Evolutionary conservation across 345 rosid species (phyloP).

Genomic region (Populus deltoides): DNA sequence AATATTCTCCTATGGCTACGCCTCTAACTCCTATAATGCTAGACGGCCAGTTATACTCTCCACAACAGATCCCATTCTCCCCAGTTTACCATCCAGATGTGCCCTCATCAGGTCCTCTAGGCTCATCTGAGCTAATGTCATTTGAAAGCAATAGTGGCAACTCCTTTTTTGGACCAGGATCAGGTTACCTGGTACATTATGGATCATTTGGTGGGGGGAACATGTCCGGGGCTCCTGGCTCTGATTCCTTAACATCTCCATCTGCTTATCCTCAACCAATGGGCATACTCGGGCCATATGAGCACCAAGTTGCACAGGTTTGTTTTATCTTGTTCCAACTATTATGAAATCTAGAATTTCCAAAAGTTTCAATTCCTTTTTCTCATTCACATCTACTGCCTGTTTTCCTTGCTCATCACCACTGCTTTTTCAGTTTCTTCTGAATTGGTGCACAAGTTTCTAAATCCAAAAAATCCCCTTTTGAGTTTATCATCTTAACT

Average conservation of each 20-base stretch:
- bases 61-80: slow-evolving; percentile 51
- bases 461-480: background rate
- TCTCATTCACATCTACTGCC: too few species aligned
- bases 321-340: background rate
- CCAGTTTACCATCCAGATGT: slow-evolving; percentile 41
- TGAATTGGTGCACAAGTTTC: background rate
- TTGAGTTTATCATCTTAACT: background rate
- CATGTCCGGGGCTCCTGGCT: slow-evolving; percentile 37
- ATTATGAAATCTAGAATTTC: background rate
- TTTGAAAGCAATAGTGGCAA: slow-evolving; percentile 44
- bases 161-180: slow-evolving; percentile 42
- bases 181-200: slow-evolving; percentile 49
- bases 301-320: slow-evolving; percentile 61
- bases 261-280: slow-evolving; percentile 54
- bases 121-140: slow-evolving; percentile 40
- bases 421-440: background rate
- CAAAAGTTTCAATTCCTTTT: background rate
- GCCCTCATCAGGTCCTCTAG: slow-evolving; percentile 44
- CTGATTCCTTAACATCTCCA: slow-evolving; percentile 38
- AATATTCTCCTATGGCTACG: slow-evolving; percentile 46
- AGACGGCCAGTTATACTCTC: slow-evolving; percentile 51
- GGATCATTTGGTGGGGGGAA: slow-evolving; percentile 53
- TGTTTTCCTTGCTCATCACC: background rate
- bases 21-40: slow-evolving; percentile 50
- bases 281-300: slow-evolving; percentile 77